Evolutionary conservation across 2,329 filamentous ascomycete species (phyloP).

Genomic region (Pseudogymnoascus sp.): DNA sequence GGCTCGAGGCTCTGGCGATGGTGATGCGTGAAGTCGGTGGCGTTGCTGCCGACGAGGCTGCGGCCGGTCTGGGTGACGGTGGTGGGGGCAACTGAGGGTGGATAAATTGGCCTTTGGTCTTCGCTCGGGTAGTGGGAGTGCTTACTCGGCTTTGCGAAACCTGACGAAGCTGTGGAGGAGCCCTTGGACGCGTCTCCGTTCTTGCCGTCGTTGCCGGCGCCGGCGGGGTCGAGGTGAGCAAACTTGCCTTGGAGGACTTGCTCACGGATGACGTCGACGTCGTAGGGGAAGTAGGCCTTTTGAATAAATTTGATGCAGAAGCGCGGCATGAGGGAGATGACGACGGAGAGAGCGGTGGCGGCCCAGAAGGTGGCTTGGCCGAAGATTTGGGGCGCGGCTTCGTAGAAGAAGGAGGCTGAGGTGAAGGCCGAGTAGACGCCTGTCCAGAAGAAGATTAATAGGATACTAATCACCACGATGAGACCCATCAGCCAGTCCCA

Average conservation of each 20-base stretch:
- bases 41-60: conserved; percentile 88
- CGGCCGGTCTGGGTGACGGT: conserved; percentile 67
- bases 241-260: conserved; percentile 80
- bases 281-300: conserved; percentile 87
- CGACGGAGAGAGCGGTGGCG: conserved; percentile 66
- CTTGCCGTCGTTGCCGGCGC: background rate
- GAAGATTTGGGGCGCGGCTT: conserved; percentile 71
- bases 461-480: conserved; percentile 70
- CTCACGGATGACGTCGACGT: conserved; percentile 93
- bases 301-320: conserved; percentile 82
- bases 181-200: conserved; percentile 6
- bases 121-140: conserved; percentile 58
- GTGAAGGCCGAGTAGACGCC: conserved; percentile 60
- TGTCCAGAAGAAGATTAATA: conserved; percentile 94
- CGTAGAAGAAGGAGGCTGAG: conserved; percentile 59
- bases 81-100: conserved; percentile 77
- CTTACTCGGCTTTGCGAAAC: conserved; percentile 40
- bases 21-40: conserved; percentile 71
- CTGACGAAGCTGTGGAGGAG: conserved; percentile 46
- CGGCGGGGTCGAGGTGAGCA: conserved; percentile 49
- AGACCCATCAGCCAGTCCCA: conserved; percentile 96
- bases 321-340: conserved; percentile 77
- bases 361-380: conserved; percentile 81
- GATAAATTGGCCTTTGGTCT: conserved; percentile 87
- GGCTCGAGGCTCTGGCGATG: conserved; percentile 56